Evolutionary conservation across 306 rosid genomes (phyloP), one percentile per base, ranked within the genome.

Genomic region (Lotus japonicus): DNA sequence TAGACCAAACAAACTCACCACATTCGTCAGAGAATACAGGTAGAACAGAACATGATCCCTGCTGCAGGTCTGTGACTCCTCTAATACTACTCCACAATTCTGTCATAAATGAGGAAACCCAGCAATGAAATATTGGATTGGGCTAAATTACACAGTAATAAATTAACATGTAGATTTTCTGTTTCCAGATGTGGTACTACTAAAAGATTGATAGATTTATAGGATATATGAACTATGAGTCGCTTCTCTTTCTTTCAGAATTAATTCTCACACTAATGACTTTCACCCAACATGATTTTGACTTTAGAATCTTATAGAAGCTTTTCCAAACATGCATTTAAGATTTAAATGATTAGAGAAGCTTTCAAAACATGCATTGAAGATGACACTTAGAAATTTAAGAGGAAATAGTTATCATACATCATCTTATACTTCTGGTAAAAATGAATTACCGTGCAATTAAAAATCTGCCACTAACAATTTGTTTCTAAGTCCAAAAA

Each of bases 21-120:
- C 86, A 82, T 48, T 82, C 83, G 1, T 81, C 78, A 0, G 72
- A 78, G 86, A 82, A 78, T 4, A 78, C 81, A 0, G 80, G 73
- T 1, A 78, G 83, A 28, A 77, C 86, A 78, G 83, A 28, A 77
- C 86, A n/a, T 81, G 82, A 45, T 82, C 83, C 55, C 86, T 80
- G 44, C 43, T 78, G 39, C 18, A 78, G 11, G 8, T 78, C 51
- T 9, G 70, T 9, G 7, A 82, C 83, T 2, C 81, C 75, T 12
- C 85, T 79, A 49, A 72, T 49, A 41, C 82, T 81, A n/a, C 61
- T 81, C 82, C 60, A 77, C 82, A 45, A 81, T 55, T 21, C 82
- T 77, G 64, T 33, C 5, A 58, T 2, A 28, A 54, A 26, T 19
- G 63, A 23, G 33, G 5, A 46, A 26, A 57, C 26, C 16, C 33